These are phyloP conservation scores for Paramecium caudatum DNA, from an alignment of 73 alveolate genomes.

Conservation along the genomic window DNA sequence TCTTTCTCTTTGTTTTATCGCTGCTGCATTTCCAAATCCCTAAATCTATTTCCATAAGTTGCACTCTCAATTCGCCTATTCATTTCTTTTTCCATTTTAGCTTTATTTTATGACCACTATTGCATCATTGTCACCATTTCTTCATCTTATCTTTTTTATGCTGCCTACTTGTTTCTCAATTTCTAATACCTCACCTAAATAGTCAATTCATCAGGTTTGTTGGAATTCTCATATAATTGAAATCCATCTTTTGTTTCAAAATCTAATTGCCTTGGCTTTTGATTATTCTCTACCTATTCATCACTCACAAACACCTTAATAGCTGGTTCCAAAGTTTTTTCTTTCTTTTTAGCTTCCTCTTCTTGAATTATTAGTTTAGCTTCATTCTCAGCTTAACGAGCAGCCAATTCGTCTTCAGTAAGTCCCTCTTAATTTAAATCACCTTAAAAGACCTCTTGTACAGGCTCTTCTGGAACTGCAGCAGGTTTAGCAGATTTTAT, in stretches of 20 bases:
- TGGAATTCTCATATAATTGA: conserved; percentile 2
- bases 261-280: conserved; percentile 16
- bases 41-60: conserved; percentile 51
- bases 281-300: conserved; percentile 36
- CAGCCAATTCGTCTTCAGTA: conserved; percentile 37
- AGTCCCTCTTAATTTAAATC: not conserved
- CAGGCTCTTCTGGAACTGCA: not conserved
- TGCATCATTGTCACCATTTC: conserved; percentile 49
- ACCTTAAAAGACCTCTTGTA: not conserved
- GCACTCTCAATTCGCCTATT: conserved; percentile 67
- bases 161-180: conserved; percentile 9
- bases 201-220: not conserved
- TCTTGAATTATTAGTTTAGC: conserved; percentile 19
- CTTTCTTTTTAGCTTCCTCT: conserved; percentile 40
- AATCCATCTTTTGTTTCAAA: conserved; percentile 37
- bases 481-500: conserved; percentile 24
- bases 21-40: conserved; percentile 40
- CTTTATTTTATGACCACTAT: conserved; percentile 59
- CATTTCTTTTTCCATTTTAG: conserved; percentile 59
- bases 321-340: conserved; percentile 1
- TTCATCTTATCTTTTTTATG: conserved; percentile 60
- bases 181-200: not conserved
- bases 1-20: conserved; percentile 38
- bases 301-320: conserved; percentile 50
- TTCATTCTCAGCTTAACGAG: conserved; percentile 6